Conservation (phyloP, 2,329 filamentous ascomycete genomes). For the Boeremia exigua region DNA sequence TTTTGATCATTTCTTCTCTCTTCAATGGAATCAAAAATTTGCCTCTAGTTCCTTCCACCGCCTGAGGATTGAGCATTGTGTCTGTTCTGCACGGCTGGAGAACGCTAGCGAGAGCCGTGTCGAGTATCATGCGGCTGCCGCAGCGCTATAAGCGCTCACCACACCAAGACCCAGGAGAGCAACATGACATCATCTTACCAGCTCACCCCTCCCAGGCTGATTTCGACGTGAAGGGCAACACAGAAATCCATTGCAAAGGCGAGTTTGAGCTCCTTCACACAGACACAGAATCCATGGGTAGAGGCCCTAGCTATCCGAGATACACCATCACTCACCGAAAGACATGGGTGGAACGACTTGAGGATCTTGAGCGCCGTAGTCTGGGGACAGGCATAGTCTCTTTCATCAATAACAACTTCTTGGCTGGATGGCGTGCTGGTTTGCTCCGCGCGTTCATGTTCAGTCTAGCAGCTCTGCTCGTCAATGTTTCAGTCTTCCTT, state of each 20-base stretch:
- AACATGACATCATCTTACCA: slow-evolving; percentile 11
- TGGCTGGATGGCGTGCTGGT: slow-evolving; percentile 24
- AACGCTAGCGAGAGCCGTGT: neutral
- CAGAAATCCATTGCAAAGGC: neutral
- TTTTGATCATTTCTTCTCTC: neutral
- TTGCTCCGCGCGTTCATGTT: slow-evolving; percentile 20
- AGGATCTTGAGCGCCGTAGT: slow-evolving; percentile 2
- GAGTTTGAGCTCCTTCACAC: neutral
- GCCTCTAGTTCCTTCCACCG: neutral
- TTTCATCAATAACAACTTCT: slow-evolving; percentile 16
- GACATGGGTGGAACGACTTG: slow-evolving; percentile 15
- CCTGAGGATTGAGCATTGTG: neutral
- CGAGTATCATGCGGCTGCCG: slow-evolving; percentile 6
- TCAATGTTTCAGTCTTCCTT: slow-evolving; percentile 18
- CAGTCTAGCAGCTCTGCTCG: slow-evolving; percentile 16
- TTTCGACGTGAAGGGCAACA: neutral
- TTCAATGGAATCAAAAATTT: neutral
- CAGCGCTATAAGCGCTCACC: slow-evolving; percentile 16
- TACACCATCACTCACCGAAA: slow-evolving; percentile 2
- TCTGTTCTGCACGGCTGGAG: neutral
- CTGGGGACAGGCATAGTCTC: slow-evolving; percentile 15
- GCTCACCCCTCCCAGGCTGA: slow-evolving; percentile 7
- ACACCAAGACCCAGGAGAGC: slow-evolving; percentile 7
- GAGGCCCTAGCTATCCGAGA: neutral
- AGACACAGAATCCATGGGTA: slow-evolving; percentile 1